phyloP scores from a whole-genome alignment of 805 yeast genomes.

The Candida anglica region DNA sequence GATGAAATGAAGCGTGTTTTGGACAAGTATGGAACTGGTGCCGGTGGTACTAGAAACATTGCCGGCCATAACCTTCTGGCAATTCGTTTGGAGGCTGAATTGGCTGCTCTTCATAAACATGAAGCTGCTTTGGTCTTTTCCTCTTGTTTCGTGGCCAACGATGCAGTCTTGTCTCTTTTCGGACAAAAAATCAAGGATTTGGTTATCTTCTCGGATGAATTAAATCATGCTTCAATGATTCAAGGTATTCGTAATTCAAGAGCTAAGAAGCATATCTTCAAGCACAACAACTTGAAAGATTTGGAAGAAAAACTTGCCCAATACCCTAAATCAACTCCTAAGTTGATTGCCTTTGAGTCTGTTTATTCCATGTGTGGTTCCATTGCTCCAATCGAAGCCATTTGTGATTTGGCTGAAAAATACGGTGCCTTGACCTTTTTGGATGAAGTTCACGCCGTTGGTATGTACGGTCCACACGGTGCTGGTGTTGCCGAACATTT shows the following conservation, averaged over 20 bases:
- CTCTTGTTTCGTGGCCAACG: conserved; percentile 96
- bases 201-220: conserved; percentile 87
- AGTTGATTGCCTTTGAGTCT: conserved; percentile 93
- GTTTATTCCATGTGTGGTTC: conserved; percentile 99
- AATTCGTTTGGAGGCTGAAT: conserved; percentile 76
- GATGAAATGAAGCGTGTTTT: conserved; percentile 74
- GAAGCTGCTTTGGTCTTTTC: conserved; percentile 94
- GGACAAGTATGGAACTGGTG: conserved; percentile 93
- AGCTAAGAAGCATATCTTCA: conserved; percentile 83
- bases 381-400: conserved; percentile 85
- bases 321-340: conserved; percentile 86
- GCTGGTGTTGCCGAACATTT: conserved; percentile 99
- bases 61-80: conserved; percentile 96
- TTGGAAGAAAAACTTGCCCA: conserved; percentile 73
- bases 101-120: conserved; percentile 89
- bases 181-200: conserved; percentile 89
- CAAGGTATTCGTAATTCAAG: conserved; percentile 91
- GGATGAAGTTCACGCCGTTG: conserved; percentile 99
- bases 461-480: conserved; percentile 98
- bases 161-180: conserved; percentile 83
- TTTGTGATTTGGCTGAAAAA: conserved; percentile 94
- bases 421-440: conserved; percentile 95
- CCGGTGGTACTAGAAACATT: conserved; percentile 98
- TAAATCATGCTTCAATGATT: conserved; percentile 98
- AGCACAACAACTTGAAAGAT: conserved; percentile 83